Percentiles rank a stretch among this genome's conserved stretches.
phyloP scores from a whole-genome alignment of 768 basidiomycete species.

The Amanita polypyramis region DNA sequence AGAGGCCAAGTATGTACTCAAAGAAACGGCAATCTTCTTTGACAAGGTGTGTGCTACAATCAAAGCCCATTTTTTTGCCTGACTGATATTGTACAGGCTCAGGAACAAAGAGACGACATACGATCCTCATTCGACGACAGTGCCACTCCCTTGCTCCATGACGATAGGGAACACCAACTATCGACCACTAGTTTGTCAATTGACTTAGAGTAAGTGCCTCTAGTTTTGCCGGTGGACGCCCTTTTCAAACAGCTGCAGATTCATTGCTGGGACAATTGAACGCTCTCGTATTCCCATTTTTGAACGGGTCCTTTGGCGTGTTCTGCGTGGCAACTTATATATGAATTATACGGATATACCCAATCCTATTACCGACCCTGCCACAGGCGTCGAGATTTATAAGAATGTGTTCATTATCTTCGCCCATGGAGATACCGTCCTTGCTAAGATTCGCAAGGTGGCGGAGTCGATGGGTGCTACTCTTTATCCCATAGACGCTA shows the following conservation, averaged over 20 bases:
- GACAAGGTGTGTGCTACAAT: slow-evolving; percentile 45
- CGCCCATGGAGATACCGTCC: slow-evolving; percentile 85
- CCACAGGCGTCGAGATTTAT: slow-evolving; percentile 71
- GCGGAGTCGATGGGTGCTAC: slow-evolving; percentile 99
- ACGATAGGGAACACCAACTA: slow-evolving; percentile 69
- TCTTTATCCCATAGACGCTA: slow-evolving; percentile 91
- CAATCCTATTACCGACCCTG: slow-evolving; percentile 86
- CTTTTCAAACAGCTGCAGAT: slow-evolving; percentile 33
- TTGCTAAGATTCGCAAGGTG: slow-evolving; percentile 96
- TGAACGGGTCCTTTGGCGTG: slow-evolving; percentile 96
- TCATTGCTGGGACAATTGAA: slow-evolving; percentile 95
- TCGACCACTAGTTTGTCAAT: slow-evolving; percentile 45
- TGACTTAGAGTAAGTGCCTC: slow-evolving; percentile 70
- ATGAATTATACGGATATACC: slow-evolving; percentile 98
- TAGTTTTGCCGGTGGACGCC: background rate
- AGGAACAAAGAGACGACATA: slow-evolving; percentile 68
- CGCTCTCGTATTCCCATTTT: slow-evolving; percentile 86
- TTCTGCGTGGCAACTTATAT: slow-evolving; percentile 93
- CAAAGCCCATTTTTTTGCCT: background rate
- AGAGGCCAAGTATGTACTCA: slow-evolving; percentile 89
- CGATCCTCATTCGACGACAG: slow-evolving; percentile 88
- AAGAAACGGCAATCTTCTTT: slow-evolving; percentile 96
- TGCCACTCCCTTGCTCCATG: slow-evolving; percentile 82
- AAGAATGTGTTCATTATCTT: slow-evolving; percentile 99
- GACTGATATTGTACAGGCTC: slow-evolving; percentile 41